phyloP scores from a whole-genome alignment of 1,284 basidiomycete genomes.

The Cryptococcus maquisensis region DNA sequence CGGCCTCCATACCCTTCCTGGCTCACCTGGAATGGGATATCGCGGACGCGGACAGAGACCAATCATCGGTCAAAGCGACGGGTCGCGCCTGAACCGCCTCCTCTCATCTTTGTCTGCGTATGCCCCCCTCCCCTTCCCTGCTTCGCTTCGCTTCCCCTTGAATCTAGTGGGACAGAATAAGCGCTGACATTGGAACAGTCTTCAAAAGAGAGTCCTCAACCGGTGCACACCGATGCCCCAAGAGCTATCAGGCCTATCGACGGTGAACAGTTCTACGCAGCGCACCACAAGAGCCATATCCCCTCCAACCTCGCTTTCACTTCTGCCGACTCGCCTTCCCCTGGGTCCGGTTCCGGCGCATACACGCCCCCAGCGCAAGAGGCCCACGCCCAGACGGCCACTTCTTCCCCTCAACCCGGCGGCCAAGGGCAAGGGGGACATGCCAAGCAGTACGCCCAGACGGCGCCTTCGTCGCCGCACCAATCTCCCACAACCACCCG shows the following conservation, averaged over 20 bases:
- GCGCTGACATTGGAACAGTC: not conserved
- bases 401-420: not conserved
- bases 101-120: not conserved
- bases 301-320: slow-evolving; percentile 39
- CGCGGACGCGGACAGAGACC: not conserved
- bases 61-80: not conserved
- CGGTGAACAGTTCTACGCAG: not conserved
- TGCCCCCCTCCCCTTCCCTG: no score
- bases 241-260: slow-evolving; percentile 2
- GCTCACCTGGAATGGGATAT: not conserved
- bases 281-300: slow-evolving; percentile 13
- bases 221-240: not conserved
- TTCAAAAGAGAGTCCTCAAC: not conserved
- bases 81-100: not conserved
- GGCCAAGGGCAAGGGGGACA: no score
- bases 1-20: not conserved
- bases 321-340: slow-evolving; percentile 11
- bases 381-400: no score
- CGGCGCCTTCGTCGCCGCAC: slow-evolving; percentile 41
- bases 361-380: no score
- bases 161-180: not conserved
- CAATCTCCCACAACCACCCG: slow-evolving; percentile 45
- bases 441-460: slow-evolving; percentile 10
- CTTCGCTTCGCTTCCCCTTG: no score
- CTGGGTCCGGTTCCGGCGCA: no score